A percentile compares a stretch with the other conserved stretches of the same genome.
phyloP scores from a whole-genome alignment of 2,329 filamentous ascomycete species.

The Colletotrichum destructivum region DNA sequence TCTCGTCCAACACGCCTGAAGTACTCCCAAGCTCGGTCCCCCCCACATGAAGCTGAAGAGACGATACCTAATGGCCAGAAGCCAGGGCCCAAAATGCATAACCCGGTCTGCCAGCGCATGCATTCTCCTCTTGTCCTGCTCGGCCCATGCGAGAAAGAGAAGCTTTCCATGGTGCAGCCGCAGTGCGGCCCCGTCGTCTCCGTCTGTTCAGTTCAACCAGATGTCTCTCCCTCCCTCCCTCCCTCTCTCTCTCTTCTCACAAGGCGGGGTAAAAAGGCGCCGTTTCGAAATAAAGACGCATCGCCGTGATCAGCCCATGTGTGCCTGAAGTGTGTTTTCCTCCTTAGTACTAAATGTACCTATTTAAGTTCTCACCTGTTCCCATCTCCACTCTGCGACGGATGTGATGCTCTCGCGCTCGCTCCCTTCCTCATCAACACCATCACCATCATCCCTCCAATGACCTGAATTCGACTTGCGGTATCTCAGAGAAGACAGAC shows the following conservation, averaged over 20 bases:
- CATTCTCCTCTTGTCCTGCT: constrained; percentile 11
- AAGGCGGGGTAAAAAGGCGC: constrained; percentile 33
- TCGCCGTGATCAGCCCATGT: constrained; percentile 36
- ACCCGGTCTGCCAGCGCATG: neutral
- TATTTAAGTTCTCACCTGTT: constrained; percentile 13
- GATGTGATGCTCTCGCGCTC: neutral
- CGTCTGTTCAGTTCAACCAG: constrained; percentile 10
- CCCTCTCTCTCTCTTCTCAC: neutral
- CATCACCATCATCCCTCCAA: neutral
- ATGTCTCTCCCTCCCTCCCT: too few species aligned
- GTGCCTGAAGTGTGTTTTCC: constrained; percentile 1
- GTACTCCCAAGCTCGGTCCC: neutral
- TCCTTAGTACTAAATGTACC: neutral
- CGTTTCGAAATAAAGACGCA: constrained; percentile 34
- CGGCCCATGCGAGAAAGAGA: constrained; percentile 19
- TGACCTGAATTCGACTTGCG: neutral
- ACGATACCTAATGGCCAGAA: constrained; percentile 2
- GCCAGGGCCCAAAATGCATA: neutral
- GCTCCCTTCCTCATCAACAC: neutral
- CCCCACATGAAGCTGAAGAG: constrained; percentile 19
- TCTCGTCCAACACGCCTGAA: neutral
- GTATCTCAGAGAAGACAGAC: neutral
- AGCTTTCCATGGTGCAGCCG: neutral
- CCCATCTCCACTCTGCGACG: constrained; percentile 10
- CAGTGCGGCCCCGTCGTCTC: neutral